Percentiles rank a stretch among this genome's conserved stretches.
These are phyloP conservation scores for Russula vinacea DNA, from an alignment of 768 basidiomycete genomes.

Conservation along the genomic window DNA sequence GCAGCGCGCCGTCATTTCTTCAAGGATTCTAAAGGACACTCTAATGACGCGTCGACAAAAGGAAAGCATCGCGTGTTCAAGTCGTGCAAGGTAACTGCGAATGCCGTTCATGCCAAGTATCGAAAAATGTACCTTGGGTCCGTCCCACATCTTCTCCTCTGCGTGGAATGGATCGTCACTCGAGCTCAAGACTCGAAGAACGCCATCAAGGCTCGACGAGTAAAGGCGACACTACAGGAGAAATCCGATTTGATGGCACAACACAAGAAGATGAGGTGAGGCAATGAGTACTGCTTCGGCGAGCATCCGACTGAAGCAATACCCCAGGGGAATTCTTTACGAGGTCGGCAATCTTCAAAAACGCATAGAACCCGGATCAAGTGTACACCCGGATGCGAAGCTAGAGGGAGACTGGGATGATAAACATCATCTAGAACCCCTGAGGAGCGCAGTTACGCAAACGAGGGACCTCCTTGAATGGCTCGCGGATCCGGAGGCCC, in stretches of 20 bases:
- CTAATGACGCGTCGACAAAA: not conserved
- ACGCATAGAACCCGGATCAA: slow-evolving; percentile 2
- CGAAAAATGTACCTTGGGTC: slow-evolving; percentile 21
- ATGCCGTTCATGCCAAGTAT: slow-evolving; percentile 4
- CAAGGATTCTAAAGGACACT: not conserved
- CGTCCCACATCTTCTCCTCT: slow-evolving; percentile 23
- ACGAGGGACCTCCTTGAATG: slow-evolving; percentile 8
- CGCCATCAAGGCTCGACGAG: slow-evolving; percentile 7
- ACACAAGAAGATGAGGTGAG: slow-evolving; percentile 11
- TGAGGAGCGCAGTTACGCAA: slow-evolving; percentile 9
- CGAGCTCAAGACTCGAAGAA: not conserved
- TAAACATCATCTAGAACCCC: not conserved
- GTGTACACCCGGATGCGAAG: not conserved
- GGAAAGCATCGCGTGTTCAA: slow-evolving; percentile 14
- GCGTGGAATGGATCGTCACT: slow-evolving; percentile 18
- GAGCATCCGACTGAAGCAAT: not conserved
- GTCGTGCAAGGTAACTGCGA: slow-evolving; percentile 14
- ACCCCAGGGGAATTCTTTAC: slow-evolving; percentile 1
- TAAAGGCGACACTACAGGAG: slow-evolving; percentile 6
- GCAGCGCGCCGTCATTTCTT: slow-evolving; percentile 8
- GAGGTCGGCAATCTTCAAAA: slow-evolving; percentile 1
- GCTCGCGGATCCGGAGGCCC: slow-evolving; percentile 5
- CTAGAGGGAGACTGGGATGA: slow-evolving; percentile 1
- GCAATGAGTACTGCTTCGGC: not conserved
- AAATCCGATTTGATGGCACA: slow-evolving; percentile 3